A percentile compares a stretch with the other conserved stretches of the same genome.
These are phyloP conservation scores for Arabidopsis suecica DNA, from an alignment of 345 rosid genomes.

Conservation along the genomic window DNA sequence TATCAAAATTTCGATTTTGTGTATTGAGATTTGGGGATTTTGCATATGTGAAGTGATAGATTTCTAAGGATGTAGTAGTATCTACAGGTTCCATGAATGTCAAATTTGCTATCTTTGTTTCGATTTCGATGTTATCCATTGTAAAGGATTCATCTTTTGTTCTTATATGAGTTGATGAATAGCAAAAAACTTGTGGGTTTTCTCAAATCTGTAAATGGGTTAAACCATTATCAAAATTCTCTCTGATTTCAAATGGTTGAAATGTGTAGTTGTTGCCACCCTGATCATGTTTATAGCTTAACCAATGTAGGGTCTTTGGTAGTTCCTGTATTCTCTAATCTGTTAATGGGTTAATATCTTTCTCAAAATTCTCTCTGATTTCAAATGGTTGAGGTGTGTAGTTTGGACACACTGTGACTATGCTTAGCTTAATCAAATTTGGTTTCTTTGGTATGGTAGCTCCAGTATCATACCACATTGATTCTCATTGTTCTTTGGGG, in stretches of 20 bases:
- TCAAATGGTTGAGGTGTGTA: neutral
- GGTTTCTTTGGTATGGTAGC: neutral
- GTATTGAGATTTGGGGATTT: neutral
- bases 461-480: constrained; percentile 1
- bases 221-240: neutral
- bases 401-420: neutral
- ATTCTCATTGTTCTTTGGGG: neutral
- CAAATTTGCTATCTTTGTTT: neutral
- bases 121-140: neutral
- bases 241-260: constrained; percentile 13
- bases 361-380: neutral
- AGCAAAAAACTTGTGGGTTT: neutral
- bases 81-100: neutral
- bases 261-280: neutral
- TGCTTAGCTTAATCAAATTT: constrained; percentile 4
- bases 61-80: neutral
- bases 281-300: neutral
- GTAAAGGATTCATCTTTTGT: constrained; percentile 23
- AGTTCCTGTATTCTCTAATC: neutral
- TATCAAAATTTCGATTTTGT: constrained; percentile 1
- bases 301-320: neutral
- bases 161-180: constrained; percentile 4
- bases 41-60: neutral
- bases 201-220: neutral
- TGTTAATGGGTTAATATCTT: neutral